Evolutionary conservation across 108 stramenopile genomes (phyloP).

Genomic region (Nitzschia palea): DNA sequence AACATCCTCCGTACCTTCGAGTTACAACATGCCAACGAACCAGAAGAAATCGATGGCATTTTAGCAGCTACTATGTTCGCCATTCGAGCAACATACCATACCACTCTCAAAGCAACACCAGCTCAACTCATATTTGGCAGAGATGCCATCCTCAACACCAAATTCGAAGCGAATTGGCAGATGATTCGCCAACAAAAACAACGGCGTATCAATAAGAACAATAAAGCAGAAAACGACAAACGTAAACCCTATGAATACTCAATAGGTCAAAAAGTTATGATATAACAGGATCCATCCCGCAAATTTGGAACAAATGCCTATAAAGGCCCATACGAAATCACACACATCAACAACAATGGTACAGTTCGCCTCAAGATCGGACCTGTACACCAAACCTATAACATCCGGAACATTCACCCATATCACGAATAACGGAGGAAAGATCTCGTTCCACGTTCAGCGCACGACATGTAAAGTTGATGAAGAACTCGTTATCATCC

Average conservation of each 20-base stretch:
- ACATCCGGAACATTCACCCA: background rate
- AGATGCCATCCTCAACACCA: constrained; percentile 29
- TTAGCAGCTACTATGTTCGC: constrained; percentile 24
- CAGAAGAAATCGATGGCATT: background rate
- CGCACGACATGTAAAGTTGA: no score
- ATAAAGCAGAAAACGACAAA: background rate
- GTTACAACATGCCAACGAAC: constrained; percentile 1
- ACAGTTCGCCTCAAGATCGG: constrained; percentile 22
- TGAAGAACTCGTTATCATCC: no score
- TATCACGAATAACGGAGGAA: no score
- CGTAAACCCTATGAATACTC: constrained; percentile 14
- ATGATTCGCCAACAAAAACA: constrained; percentile 2
- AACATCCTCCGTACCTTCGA: constrained; percentile 20
- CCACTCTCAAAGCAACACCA: constrained; percentile 19
- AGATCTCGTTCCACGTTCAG: no score
- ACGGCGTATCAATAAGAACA: constrained; percentile 5
- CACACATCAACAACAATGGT: constrained; percentile 37
- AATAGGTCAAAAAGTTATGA: constrained; percentile 20
- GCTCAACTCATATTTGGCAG: constrained; percentile 23
- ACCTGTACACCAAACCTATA: background rate
- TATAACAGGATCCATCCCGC: constrained; percentile 18
- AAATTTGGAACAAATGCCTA: background rate
- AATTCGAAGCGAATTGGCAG: constrained; percentile 15
- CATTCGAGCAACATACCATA: constrained; percentile 8
- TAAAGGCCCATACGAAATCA: constrained; percentile 34